Evolutionary conservation across 139 green algal species (phyloP).

Genomic region (Chara braunii): DNA sequence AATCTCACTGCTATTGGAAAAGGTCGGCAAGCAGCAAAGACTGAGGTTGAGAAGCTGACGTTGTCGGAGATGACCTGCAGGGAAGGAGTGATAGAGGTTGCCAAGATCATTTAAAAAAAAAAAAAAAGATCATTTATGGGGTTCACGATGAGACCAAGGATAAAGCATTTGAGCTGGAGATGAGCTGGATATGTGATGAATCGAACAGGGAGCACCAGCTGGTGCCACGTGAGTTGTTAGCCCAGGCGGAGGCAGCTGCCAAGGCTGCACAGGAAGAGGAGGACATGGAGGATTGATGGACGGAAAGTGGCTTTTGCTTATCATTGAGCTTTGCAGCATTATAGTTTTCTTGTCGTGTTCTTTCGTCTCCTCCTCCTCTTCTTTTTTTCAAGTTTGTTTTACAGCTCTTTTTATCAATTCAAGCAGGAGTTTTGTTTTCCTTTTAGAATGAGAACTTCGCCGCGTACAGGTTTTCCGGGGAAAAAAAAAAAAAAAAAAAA

Average conservation of each 20-base stretch:
- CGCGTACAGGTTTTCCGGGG: too few species aligned
- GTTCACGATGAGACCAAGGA: conserved; percentile 83
- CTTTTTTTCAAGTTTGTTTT: too few species aligned
- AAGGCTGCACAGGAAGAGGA: conserved; percentile 1
- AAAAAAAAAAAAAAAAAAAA: too few species aligned
- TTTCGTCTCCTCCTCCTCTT: too few species aligned
- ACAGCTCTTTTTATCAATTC: too few species aligned
- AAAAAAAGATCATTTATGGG: conserved; percentile 65
- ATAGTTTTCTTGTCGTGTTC: too few species aligned
- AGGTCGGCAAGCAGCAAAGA: conserved; percentile 87
- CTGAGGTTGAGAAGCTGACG: conserved; percentile 95
- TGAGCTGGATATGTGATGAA: conserved; percentile 90
- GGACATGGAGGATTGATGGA: neutral
- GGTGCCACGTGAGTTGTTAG: conserved; percentile 38
- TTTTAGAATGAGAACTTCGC: too few species aligned
- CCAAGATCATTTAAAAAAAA: too few species aligned
- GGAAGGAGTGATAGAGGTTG: conserved; percentile 79
- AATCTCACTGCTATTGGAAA: conserved; percentile 92
- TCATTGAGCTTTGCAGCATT: too few species aligned
- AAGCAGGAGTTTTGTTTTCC: too few species aligned
- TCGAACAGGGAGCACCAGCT: conserved; percentile 56
- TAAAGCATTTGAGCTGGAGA: conserved; percentile 94
- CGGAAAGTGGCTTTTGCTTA: too few species aligned
- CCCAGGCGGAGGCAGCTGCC: neutral
- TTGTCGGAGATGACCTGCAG: conserved; percentile 78